Base-by-base conservation (phyloP, 768 basidiomycete species). In the Tremella mesenterica region DNA sequence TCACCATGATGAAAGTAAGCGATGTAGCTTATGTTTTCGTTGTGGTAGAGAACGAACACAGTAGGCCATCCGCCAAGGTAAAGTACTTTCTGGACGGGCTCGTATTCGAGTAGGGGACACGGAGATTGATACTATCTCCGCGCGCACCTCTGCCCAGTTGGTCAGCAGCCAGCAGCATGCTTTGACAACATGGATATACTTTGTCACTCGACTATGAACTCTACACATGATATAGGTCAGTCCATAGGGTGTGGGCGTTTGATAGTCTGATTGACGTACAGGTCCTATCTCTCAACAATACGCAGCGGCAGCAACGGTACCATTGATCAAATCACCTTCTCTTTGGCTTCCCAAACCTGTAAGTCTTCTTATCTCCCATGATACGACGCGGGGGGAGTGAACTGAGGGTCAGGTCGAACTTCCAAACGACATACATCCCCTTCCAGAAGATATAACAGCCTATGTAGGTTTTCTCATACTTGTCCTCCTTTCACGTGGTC, bases 261-360 rank as follows among this genome's bases (percentile, higher is more conserved):
- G 14, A 10, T 18, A 4, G 44, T 46, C 27, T 20, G 27, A 53
- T 45, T 53, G 29, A 47, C 7, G n/a, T 2, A 12, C 50, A 71
- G 70, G 65, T 5, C 65, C 65, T 3, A 59, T 71, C 23, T 67
- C 69, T 20, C 83, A 85, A 5, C 88, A 88, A 60, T 93, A 93
- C 69, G 79, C 83, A 0, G 81, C 86, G 1, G 85, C 83, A 16
- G 78, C 82, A 3, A 78, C 77, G 47, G 83, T 90, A 1, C 91
- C 92, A 0, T 76, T 97, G 43, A 93, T 95, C 73, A 88, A 92
- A 74, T 88, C 88, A 2, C 93, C 91, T 0, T 87, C 87, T 54
- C 79, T 95, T 16, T 83, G 89, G 44, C 82, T 93, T 2, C 91
- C 92, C 1, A 79, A 78, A 60, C 84, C 83, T 10, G 92, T 92